Evolutionary conservation across 805 yeast genomes (phyloP), one percentile per base, ranked within the genome.

Genomic region (Wickerhamomyces rabaulensis): DNA sequence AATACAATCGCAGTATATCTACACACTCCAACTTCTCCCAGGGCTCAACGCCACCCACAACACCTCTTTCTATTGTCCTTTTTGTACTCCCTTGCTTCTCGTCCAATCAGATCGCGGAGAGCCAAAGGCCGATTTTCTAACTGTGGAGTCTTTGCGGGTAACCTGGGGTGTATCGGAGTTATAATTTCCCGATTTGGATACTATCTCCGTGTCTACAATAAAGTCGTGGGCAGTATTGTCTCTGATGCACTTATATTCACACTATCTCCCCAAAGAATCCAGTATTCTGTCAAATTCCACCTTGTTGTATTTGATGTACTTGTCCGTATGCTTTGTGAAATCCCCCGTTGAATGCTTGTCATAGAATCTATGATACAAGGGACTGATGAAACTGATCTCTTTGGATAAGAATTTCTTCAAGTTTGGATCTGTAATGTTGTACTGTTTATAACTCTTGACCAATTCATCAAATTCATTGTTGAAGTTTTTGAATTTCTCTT

Each of bases 381-480:
- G 96, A 48, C 81, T 74, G 43, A 94, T 82, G 54, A 89, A 79
- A 31, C 82, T 60, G 22, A 85, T 84, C 57, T 92, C 97, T 45
- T 79, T 78, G 15, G 79, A 74, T 54, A 94, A 67, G 46, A 74
- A 77, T 48, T 76, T 73, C 50, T 81, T 80, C 63, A 92, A 71
- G 37, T 74, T 75, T 5, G 79, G 73, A 60, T 89, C 95, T 9
- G 82, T 77, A 40, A 89, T 74, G 47, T 76, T 78, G 61, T 80
- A 84, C 42, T 74, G 73, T 56, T 80, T 82, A 60, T 86, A 87
- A 47, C 76, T 80, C 26, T 74, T 74, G 21, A 84, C 76, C 29
- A 91, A 78, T 29, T 79, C 87, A 45, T 94, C 98, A 61, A 94
- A 87, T 39, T 83, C 84, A 25, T 78, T 79, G 62, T 91, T 92